phyloP scores from a whole-genome alignment of 177 flowering plant species.

The Vitis hybrid region DNA sequence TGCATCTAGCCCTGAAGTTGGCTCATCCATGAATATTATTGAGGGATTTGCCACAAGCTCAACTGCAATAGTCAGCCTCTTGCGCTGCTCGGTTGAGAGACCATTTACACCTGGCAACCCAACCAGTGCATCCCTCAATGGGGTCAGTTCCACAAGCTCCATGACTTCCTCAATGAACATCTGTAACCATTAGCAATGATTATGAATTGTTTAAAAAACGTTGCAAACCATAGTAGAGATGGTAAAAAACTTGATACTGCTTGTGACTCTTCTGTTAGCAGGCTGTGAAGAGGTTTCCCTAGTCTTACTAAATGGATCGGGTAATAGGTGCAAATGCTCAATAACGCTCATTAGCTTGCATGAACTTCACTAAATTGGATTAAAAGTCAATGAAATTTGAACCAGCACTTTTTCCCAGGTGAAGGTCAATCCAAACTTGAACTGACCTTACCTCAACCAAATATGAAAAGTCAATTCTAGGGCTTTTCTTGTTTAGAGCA shows the following conservation, averaged over 20 bases:
- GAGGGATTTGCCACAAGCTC: slow-evolving; percentile 92
- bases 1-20: slow-evolving; percentile 91
- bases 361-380: neutral
- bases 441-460: no score
- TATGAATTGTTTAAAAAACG: no score
- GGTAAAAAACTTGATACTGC: no score
- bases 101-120: slow-evolving; percentile 82
- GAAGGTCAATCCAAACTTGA: neutral
- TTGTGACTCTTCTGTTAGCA: neutral
- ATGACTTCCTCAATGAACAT: slow-evolving; percentile 63
- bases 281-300: neutral
- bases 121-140: slow-evolving; percentile 45
- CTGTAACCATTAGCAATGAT: slow-evolving; percentile 24
- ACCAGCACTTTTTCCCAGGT: neutral
- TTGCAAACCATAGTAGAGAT: no score
- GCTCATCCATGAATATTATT: slow-evolving; percentile 90
- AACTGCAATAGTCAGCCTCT: slow-evolving; percentile 83
- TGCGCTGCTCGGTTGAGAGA: slow-evolving; percentile 84
- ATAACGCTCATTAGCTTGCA: neutral
- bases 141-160: slow-evolving; percentile 53
- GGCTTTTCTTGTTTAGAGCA: no score
- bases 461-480: no score
- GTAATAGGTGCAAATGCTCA: neutral
- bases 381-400: neutral
- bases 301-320: neutral